These are phyloP conservation scores for Dalbergia cochinchinensis DNA, from an alignment of 306 rosid species.

Conservation along the genomic window DNA sequence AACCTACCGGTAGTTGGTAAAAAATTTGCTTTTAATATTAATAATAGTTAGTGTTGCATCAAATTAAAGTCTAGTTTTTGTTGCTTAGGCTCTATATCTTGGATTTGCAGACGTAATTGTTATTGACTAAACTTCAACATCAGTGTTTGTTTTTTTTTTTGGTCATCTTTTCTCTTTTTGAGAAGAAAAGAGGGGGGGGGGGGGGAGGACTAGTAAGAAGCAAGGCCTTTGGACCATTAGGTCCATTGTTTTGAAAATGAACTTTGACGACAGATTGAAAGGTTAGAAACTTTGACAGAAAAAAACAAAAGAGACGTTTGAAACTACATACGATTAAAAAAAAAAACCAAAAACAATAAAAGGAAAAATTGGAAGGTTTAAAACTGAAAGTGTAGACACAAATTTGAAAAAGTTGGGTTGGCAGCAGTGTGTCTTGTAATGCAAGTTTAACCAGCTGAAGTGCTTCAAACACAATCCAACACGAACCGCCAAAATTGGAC, in stretches of 20 bases:
- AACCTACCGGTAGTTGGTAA: background rate
- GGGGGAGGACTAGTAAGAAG: background rate
- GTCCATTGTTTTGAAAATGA: background rate
- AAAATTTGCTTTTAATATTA: background rate
- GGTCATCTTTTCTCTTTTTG: too few relatives aligned
- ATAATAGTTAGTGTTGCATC: background rate
- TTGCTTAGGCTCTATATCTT: background rate
- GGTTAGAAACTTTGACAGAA: background rate
- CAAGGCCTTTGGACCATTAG: background rate
- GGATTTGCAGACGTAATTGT: background rate
- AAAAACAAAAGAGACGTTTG: background rate
- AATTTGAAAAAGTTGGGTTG: background rate
- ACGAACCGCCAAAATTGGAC: background rate
- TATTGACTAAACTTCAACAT: background rate
- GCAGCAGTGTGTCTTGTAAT: background rate
- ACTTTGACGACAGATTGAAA: background rate
- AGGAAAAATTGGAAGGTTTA: background rate
- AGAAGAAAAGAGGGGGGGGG: too few relatives aligned
- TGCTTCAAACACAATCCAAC: conserved; percentile 10
- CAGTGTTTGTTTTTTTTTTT: too few relatives aligned
- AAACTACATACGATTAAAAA: background rate
- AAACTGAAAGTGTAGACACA: background rate
- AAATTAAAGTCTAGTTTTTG: background rate
- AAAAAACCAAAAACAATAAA: background rate
- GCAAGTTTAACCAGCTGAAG: background rate